Evolutionary conservation across 2,329 filamentous ascomycete genomes (phyloP).

Genomic region (Erysiphe pulchra): DNA sequence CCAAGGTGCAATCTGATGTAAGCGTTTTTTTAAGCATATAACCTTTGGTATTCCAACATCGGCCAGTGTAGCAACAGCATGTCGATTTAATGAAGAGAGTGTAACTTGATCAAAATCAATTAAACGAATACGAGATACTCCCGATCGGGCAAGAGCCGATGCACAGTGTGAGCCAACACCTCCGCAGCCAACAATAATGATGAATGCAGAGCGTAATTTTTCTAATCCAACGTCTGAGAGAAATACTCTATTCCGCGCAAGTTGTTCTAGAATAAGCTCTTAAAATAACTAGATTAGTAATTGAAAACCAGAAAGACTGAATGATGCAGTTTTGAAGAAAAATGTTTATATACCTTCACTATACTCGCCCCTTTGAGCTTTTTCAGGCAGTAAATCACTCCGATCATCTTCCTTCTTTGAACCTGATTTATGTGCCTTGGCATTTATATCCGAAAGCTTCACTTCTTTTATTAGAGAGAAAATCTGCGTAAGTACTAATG

Average conservation of each 20-base stretch:
- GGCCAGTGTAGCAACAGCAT: slow-evolving; percentile 77
- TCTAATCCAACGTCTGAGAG: slow-evolving; percentile 57
- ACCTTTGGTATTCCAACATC: slow-evolving; percentile 91
- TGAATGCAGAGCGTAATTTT: slow-evolving; percentile 56
- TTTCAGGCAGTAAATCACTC: slow-evolving; percentile 29
- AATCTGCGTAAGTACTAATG: neutral
- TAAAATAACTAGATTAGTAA: neutral
- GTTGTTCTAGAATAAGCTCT: slow-evolving; percentile 81
- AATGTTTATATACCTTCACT: slow-evolving; percentile 21
- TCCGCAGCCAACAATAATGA: slow-evolving; percentile 78
- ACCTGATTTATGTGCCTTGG: slow-evolving; percentile 8
- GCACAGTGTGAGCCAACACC: slow-evolving; percentile 86
- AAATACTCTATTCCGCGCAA: slow-evolving; percentile 81
- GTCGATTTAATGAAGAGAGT: slow-evolving; percentile 79
- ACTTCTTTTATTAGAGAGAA: slow-evolving; percentile 15
- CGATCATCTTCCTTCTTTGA: slow-evolving; percentile 34
- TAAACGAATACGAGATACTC: slow-evolving; percentile 64
- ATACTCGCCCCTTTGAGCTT: slow-evolving; percentile 36
- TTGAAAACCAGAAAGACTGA: neutral
- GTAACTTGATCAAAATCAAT: slow-evolving; percentile 97
- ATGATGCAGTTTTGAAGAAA: neutral
- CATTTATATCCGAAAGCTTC: slow-evolving; percentile 24
- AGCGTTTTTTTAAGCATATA: slow-evolving; percentile 48
- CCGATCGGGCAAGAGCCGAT: slow-evolving; percentile 65
- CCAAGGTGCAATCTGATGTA: slow-evolving; percentile 82